Evolutionary conservation across 306 rosid species (phyloP).

Genomic region (Castanea sativa): DNA sequence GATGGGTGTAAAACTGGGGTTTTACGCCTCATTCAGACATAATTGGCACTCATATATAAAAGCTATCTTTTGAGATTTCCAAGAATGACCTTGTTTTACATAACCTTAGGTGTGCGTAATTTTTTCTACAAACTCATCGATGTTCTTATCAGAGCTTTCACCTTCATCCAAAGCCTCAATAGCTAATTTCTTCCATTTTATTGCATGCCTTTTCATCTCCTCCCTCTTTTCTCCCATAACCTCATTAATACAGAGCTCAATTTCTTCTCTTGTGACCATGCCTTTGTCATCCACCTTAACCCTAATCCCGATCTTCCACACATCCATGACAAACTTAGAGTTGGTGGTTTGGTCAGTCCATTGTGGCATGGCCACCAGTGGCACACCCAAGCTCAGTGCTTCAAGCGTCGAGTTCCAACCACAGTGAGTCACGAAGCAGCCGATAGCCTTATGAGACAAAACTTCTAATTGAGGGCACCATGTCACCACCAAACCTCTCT

Average conservation of each 20-base stretch:
- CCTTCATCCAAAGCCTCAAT: conserved; percentile 17
- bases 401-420: conserved; percentile 25
- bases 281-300: conserved; percentile 2
- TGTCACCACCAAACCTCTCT: too few relatives aligned
- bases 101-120: not conserved
- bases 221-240: conserved; percentile 14
- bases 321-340: conserved; percentile 16
- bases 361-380: conserved; percentile 16
- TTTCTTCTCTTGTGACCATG: conserved; percentile 10
- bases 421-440: too few relatives aligned
- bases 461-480: too few relatives aligned
- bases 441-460: too few relatives aligned
- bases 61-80: too few relatives aligned
- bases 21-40: too few relatives aligned
- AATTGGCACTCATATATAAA: too few relatives aligned
- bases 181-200: conserved; percentile 11
- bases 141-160: conserved; percentile 19
- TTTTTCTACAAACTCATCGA: conserved; percentile 9
- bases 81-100: too few relatives aligned
- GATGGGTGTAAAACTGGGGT: too few relatives aligned
- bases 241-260: not conserved
- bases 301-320: conserved; percentile 22
- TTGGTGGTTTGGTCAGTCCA: conserved; percentile 21
- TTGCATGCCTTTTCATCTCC: conserved; percentile 4
- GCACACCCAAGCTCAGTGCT: conserved; percentile 18